Evolutionary conservation across 768 basidiomycete species (phyloP), one percentile per base, ranked within the genome.

Genomic region (Daedalea quercina): DNA sequence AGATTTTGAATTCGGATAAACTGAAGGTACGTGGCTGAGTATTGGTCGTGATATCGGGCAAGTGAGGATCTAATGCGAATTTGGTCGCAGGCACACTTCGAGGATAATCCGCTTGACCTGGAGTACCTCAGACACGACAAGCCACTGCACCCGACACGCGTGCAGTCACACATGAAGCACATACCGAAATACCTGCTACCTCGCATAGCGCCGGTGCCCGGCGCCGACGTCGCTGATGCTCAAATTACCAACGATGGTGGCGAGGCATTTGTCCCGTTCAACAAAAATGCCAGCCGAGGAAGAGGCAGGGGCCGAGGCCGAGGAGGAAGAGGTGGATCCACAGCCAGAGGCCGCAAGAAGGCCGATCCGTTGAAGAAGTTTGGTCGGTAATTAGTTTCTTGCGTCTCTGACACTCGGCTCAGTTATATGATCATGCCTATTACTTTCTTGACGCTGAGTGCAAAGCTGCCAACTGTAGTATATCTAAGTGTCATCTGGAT

Each of bases 121-220:
- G 91, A 94, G 51, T 96, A 84, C 65, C 73, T 97, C 43, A 82
- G 91, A 1, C 96, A 98, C 68, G 96, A 99, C 69, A 92, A 93
- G 60, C 89, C 94, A 4, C 74, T 97, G 3, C 91, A 95, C 61
- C 93, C 94, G 0, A 85, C 87, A 24, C 78, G 94, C 44, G 76
- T 94, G 11, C 94, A 96, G 65, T 71, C 92, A 1, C 94, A 98
- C 66, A 90, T 98, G 84, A 97, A 95, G 67, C 89, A 94, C 68
- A 83, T 98, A 3, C 96, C 95, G 1, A 86, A 84, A 51, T 99
- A 99, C 65, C 75, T 98, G 24, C 75, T 96, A 56, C 94, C 95
- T 2, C 82, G 81, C 25, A 86, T 90, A 45, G 82, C 85, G 22
- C 72, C 85, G 8, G 81, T 86, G 2, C 46, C 72, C 11, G 76